Evolutionary conservation across 139 green algal genomes (phyloP), one percentile per base, ranked within the genome.

Genomic region (Haematococcus sp.): DNA sequence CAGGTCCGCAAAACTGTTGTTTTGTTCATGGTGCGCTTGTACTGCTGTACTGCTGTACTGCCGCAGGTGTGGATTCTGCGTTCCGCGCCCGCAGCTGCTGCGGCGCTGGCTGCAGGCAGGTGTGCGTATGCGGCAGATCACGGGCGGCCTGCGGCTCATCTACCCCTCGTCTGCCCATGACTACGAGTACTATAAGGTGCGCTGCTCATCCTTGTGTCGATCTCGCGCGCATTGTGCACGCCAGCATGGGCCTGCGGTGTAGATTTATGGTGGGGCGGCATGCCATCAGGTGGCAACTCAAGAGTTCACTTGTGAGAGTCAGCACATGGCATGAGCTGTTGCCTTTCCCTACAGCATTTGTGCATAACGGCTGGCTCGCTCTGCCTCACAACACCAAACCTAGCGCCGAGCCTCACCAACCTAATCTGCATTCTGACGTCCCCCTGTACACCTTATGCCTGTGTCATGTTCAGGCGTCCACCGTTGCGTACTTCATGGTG

Each of bases 81-180:
- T 92, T 56, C 87, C 87, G 1, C 77, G 87, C 1, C 85, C 87
- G 20, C 87, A 92, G 74, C 83, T 92, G 76, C 81, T 92, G n/a
- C 79, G 83, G 67, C 80, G 87, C 30, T 92, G 87, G 87, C 78
- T 88, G 80, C 81, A 86, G 72, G 79, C 84, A 28, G 84, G 84
- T 28, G 84, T 90, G 49, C 55, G 34, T 32, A 92, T 92, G 84
- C 69, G 81, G 58, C 80, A 90, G 76, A 82, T 90, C 27, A 82
- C 74, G 19, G 65, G 66, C 5, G 28, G 74, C 0, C 75, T 89
- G 35, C 81, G 83, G 67, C 83, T 92, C 33, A 90, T 92, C 74
- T 92, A 92, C 79, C 87, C 87, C 0, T 60, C 80, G 17, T 76
- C 61, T 20, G 84, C 87, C 2, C 87, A 92, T 72, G 87, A 92